These are phyloP conservation scores for Fusarium sp. DNA, from an alignment of 2,329 filamentous ascomycete species.

Conservation along the genomic window DNA sequence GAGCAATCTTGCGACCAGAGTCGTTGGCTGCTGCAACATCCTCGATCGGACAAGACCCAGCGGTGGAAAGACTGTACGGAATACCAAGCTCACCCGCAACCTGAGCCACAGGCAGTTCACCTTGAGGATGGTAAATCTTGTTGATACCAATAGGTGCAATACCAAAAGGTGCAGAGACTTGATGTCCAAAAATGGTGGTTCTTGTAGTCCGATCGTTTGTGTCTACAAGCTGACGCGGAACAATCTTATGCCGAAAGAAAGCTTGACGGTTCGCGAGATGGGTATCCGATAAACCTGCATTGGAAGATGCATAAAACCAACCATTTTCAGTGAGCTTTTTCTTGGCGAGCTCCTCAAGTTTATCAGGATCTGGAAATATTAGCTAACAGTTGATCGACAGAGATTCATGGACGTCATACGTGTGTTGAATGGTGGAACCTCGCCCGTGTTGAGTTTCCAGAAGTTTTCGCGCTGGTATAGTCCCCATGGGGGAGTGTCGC, in stretches of 20 bases:
- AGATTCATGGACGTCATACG: background rate
- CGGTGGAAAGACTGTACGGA: constrained; percentile 10
- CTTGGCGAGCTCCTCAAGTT: constrained; percentile 7
- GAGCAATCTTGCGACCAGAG: background rate
- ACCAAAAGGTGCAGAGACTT: constrained; percentile 14
- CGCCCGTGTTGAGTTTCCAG: constrained; percentile 7
- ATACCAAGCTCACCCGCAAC: constrained; percentile 10
- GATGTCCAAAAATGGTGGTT: background rate
- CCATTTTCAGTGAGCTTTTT: constrained; percentile 15
- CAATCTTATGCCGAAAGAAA: constrained; percentile 15
- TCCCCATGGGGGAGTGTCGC: constrained; percentile 13
- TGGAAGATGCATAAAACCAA: constrained; percentile 12
- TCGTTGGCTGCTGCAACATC: constrained; percentile 7
- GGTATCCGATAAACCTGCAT: constrained; percentile 8
- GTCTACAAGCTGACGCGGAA: constrained; percentile 9
- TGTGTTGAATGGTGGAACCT: constrained; percentile 15
- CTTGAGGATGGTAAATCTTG: constrained; percentile 18
- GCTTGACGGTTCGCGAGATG: constrained; percentile 14
- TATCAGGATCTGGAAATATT: background rate
- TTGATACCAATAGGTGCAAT: constrained; percentile 14
- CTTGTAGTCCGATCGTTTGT: constrained; percentile 1
- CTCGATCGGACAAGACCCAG: constrained; percentile 11
- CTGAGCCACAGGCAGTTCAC: constrained; percentile 12
- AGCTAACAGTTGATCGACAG: rapidly evolving
- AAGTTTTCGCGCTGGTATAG: constrained; percentile 20